phyloP scores from a whole-genome alignment of 2,329 filamentous ascomycete species.

The Hypoxylon sp. region DNA sequence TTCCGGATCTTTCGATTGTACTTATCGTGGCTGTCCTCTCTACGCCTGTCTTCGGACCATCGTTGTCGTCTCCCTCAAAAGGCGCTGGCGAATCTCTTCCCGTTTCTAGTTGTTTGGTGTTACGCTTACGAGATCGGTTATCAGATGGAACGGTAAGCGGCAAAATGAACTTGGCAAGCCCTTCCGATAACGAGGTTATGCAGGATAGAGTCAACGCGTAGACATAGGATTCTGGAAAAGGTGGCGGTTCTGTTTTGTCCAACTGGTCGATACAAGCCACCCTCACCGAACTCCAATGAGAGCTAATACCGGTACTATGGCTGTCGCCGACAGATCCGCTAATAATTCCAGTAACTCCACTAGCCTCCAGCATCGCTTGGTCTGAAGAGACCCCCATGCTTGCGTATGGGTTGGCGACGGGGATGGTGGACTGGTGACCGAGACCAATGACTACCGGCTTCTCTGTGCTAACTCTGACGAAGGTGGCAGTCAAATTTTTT shows the following conservation, averaged over 20 bases:
- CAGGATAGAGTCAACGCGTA: conserved; percentile 91
- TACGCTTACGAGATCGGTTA: conserved; percentile 63
- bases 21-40: conserved; percentile 45
- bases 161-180: conserved; percentile 90
- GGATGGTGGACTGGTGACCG: conserved; percentile 87
- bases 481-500: conserved; percentile 83
- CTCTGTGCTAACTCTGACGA: conserved; percentile 93
- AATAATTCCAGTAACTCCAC: conserved; percentile 88
- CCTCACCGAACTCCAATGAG: conserved; percentile 88
- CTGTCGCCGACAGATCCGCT: conserved; percentile 76
- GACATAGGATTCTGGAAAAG: conserved; percentile 90
- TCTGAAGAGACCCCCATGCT: conserved; percentile 73
- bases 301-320: conserved; percentile 82
- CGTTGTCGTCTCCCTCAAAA: conserved; percentile 52
- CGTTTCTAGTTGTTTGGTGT: conserved; percentile 56
- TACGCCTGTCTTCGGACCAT: conserved; percentile 48
- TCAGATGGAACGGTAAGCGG: conserved; percentile 89
- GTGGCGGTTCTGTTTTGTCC: conserved; percentile 87
- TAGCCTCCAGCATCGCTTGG: conserved; percentile 89
- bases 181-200: conserved; percentile 90
- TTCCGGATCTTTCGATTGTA: conserved; percentile 69
- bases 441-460: conserved; percentile 90
- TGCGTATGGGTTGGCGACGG: conserved; percentile 69
- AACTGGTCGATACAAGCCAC: conserved; percentile 93
- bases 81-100: conserved; percentile 59